These are phyloP conservation scores for Xerocomellus intermedius DNA, from an alignment of 768 basidiomycete species.

Conservation along the genomic window DNA sequence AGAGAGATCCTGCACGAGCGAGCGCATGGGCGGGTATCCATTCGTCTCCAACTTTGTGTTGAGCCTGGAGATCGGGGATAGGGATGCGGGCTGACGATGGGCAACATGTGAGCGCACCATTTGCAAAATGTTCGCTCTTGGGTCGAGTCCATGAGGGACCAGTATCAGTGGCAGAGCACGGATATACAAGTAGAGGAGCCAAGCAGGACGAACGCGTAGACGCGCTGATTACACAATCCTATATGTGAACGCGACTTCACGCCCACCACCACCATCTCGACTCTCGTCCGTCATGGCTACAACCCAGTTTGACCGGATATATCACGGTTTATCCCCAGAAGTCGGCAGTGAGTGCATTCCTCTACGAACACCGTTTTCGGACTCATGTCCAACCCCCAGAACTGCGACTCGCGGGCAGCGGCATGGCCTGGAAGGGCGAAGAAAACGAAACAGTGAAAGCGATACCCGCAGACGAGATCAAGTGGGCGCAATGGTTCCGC, in stretches of 20 bases:
- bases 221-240: conserved; percentile 23
- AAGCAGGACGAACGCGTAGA: neutral
- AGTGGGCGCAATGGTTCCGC: conserved; percentile 88
- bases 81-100: neutral
- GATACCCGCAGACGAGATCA: conserved; percentile 70
- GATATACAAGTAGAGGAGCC: neutral
- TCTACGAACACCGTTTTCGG: neutral
- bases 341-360: conserved; percentile 69
- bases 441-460: conserved; percentile 63
- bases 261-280: conserved; percentile 9
- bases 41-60: conserved; percentile 91
- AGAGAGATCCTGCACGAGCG: conserved; percentile 86
- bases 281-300: conserved; percentile 44
- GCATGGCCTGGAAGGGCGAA: conserved; percentile 92
- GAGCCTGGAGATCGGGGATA: conserved; percentile 56
- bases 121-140: conserved; percentile 89
- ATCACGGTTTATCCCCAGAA: conserved; percentile 67
- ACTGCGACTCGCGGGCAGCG: conserved; percentile 84
- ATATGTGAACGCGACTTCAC: conserved; percentile 33
- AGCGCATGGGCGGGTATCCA: conserved; percentile 84
- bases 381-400: conserved; percentile 42
- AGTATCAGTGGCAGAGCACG: no score
- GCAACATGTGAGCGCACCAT: conserved; percentile 51
- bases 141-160: conserved; percentile 30
- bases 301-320: conserved; percentile 86